Evolutionary conservation across 352 stramenopile genomes (phyloP), one percentile per base, ranked within the genome.

Genomic region (Thraustochytrium striatum): DNA sequence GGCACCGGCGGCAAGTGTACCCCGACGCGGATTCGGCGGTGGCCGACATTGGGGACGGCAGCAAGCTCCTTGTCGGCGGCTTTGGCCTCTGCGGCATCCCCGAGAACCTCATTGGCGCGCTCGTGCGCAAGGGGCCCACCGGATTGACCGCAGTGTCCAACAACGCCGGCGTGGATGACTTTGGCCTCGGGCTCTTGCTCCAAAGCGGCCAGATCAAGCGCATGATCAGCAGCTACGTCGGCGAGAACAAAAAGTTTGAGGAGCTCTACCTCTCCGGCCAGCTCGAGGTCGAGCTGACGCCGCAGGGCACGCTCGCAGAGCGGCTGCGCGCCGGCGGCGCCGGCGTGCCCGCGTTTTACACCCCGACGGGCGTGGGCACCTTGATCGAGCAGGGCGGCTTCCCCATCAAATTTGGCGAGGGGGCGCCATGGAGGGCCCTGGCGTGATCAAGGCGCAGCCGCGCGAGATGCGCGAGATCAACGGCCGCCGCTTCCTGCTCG

Each of bases 151-250:
- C 89, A 81, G 90, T 96, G 25, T 95, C 90, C 21, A 96, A 96
- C 83, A 96, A 96, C 80, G 91, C 91, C 30, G 94, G 95, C 47
- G 91, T 97, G 9, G 95, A 98, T 83, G 89, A 93, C 72, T 95
- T 95, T 85, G 94, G 93, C 8, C 85, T 98, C 35, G 94, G 95
- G 28, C 84, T 94, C 68, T 83, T 98, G 30, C 86, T 98, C 21
- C 91, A 97, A 84, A 92, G 90, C 3, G 88, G 90, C 25, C 94
- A 98, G 84, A 95, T 98, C 47, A 98, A 98, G 83, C 87, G 92
- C 53, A 96, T 98, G 90, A 97, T 98, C 58, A 95, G 89, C 62
- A 95, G 87, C 16, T 98, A 98, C 84, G 94, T 98, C 2, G 95
- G 94, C 32, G 94, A 98, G 84, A 98, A 98, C 82, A 95, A 96